Evolutionary conservation across 2,329 filamentous ascomycete species (phyloP).

Genomic region (Albifimbria verrucaria): DNA sequence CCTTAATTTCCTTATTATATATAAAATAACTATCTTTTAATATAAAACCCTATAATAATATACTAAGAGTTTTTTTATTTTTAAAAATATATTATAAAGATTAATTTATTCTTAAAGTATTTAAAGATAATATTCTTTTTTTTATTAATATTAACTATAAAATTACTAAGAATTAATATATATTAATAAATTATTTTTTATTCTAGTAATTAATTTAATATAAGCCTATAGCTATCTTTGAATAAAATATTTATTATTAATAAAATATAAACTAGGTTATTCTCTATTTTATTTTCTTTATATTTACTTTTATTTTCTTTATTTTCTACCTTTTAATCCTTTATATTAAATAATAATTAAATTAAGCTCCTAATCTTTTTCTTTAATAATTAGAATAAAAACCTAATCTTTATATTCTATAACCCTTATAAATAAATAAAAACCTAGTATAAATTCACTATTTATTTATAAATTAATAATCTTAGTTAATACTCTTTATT

Average conservation of each 20-base stretch:
- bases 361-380: too few relatives aligned
- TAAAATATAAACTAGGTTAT: background rate
- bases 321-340: background rate
- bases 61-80: background rate
- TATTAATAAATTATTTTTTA: too few relatives aligned
- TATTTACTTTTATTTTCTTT: background rate
- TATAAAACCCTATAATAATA: background rate
- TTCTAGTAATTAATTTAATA: too few relatives aligned
- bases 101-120: background rate
- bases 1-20: too few relatives aligned
- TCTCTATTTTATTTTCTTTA: too few relatives aligned
- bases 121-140: background rate
- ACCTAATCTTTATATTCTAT: background rate
- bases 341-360: background rate
- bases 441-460: too few relatives aligned
- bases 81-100: background rate
- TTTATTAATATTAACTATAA: background rate
- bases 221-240: too few relatives aligned
- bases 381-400: background rate
- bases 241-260: background rate
- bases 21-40: too few relatives aligned
- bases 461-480: background rate
- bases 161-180: background rate
- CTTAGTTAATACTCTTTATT: background rate
- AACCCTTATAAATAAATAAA: background rate